Percentiles rank a stretch among this genome's conserved stretches.
Conservation (phyloP, 2,329 filamentous ascomycete species). For the Arthroderma uncinatum region DNA sequence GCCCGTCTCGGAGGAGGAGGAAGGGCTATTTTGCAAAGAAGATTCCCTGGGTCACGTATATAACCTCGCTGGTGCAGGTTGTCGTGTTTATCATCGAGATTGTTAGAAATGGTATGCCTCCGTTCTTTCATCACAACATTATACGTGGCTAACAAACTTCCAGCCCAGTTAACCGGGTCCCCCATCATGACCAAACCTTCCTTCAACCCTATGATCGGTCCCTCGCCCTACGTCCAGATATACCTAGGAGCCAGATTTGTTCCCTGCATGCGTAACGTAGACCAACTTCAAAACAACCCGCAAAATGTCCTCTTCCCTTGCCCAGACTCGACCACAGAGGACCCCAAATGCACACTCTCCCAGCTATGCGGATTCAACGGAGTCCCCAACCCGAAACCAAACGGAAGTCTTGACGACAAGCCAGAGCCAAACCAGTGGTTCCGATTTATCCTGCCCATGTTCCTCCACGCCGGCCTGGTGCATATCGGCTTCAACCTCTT, state of each 20-base stretch:
- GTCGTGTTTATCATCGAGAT: constrained; percentile 83
- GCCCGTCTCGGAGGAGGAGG: constrained; percentile 25
- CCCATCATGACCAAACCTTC: constrained; percentile 58
- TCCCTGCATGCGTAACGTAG: constrained; percentile 79
- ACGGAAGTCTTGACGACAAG: constrained; percentile 42
- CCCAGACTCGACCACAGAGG: constrained; percentile 59
- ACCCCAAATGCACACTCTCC: constrained; percentile 58
- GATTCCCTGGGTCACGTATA: constrained; percentile 71
- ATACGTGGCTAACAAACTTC: constrained; percentile 9
- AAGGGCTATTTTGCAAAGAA: constrained; percentile 47
- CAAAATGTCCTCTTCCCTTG: constrained; percentile 54
- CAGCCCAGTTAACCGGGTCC: constrained; percentile 64
- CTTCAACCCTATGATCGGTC: constrained; percentile 97
- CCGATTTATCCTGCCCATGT: constrained; percentile 90
- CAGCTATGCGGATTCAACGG: constrained; percentile 75
- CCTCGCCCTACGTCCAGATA: constrained; percentile 79
- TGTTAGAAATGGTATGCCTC: constrained; percentile 59
- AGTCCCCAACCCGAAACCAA: constrained; percentile 52
- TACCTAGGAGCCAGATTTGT: constrained; percentile 92
- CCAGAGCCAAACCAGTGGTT: constrained; percentile 86
- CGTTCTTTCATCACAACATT: constrained; percentile 5
- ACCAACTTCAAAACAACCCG: constrained; percentile 29
- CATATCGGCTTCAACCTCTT: constrained; percentile 95
- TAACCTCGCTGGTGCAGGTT: constrained; percentile 64
- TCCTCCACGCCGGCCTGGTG: constrained; percentile 84